Evolutionary conservation across 495 filamentous ascomycete species (phyloP), one percentile per base, ranked within the genome.

Genomic region (Penicillium lividum): DNA sequence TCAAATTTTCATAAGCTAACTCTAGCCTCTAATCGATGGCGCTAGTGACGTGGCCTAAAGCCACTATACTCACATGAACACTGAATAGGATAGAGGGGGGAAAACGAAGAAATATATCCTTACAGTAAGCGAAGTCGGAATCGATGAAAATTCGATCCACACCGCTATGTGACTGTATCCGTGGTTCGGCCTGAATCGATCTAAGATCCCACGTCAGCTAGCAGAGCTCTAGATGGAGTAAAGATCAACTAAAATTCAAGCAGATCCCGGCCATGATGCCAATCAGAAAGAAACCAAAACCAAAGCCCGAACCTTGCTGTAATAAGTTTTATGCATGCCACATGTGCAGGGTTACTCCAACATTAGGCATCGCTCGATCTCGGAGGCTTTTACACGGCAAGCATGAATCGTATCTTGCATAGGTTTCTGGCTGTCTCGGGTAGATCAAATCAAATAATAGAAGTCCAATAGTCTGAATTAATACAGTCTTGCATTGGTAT

Each of bases 161-260:
- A 67, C 61, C 64, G 58, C 64, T 43, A 59, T 49, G 46, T 34
- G 16, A 45, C 42, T 45, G 30, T 53, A 36, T 40, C 15, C 45
- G 42, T 48, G 36, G 47, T 46, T 18, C 27, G 11, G 44, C 29
- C 36, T 7, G 44, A 49, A 46, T 13, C 54, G 51, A 67, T 61
- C 61, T 64, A 16, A 64, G 55, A 61, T 61, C 52, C 36, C 53
- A 56, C 61, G 40, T 56, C 53, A 54, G 50, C 38, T 22, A 51
- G 50, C 16, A 38, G 51, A 30, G n/a, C 38, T 40, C 55, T 59
- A 11, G 25, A 48, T 40, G 50, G 25, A 59, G 61, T 40, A 61
- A 50, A 28, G 56, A 58, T 60, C 49, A 29, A 44, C 56, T 50
- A 34, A 29, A 22, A 30, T 52, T 30, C 54, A 61, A 54, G 57